Evolutionary conservation across 495 filamentous ascomycete species (phyloP), one percentile per base, ranked within the genome.

Genomic region (Penicillium verhagenii): DNA sequence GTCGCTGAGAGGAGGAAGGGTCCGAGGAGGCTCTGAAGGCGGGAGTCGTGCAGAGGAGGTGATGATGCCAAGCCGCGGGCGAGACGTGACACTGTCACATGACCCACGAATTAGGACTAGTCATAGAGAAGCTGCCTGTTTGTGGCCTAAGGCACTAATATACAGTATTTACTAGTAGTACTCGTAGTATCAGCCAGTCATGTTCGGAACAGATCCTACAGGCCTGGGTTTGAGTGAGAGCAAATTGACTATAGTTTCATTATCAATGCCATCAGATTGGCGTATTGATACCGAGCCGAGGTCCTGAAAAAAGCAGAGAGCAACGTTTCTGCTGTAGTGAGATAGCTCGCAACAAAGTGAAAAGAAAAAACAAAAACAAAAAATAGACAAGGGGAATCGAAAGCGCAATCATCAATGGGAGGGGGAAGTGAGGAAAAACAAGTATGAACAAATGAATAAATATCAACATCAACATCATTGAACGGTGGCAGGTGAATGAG

Each of bases 61-160:
- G 55, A 67, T 68, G 69, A 73, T 69, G 70, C 72, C 70, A 74
- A 73, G 73, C 67, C 70, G 60, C 60, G 59, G 68, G 58, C 66
- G 63, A 68, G 65, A 68, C 57, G 61, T 60, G 64, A 66, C 58
- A 28, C 24, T 42, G 57, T 74, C 72, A 76, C 57, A 56, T 74
- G 73, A 73, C 39, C 1, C 24, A 56, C 56, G 60, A n/a, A 49
- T 68, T 46, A 2, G 64, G 66, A 46, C 46, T 64, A 66, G 64
- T 24, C 28, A 25, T 9, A 14, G 7, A 31, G 11, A 13, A 16
- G 14, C 33, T 16, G 6, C 26, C n/a, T n/a, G 4, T 33, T 50
- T 1, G 23, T 20, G 2, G 33, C 47, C 47, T 50, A 6, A 50
- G 47, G 33, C 47, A 48, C 0, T 3, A 33, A 35, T 21, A 20